Conservation (phyloP, 2,329 filamentous ascomycete species). For the Colletotrichum sp. region DNA sequence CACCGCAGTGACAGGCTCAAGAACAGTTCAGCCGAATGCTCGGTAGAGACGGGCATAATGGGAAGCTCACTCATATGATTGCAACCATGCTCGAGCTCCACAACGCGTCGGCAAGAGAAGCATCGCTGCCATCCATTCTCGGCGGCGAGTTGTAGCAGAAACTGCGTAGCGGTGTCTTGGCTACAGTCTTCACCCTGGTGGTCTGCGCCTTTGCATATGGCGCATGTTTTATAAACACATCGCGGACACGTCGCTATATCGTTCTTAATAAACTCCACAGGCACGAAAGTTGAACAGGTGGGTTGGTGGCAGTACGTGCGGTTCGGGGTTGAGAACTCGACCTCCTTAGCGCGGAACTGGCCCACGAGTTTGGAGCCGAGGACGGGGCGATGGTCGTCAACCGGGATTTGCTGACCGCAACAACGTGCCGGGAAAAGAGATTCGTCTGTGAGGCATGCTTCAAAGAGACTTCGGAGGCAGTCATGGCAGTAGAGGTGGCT, state of each 20-base stretch:
- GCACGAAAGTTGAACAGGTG: slow-evolving; percentile 54
- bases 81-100: neutral
- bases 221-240: slow-evolving; percentile 53
- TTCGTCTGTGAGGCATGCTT: slow-evolving; percentile 49
- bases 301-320: slow-evolving; percentile 54
- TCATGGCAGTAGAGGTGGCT: slow-evolving; percentile 55
- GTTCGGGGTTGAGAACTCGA: slow-evolving; percentile 53
- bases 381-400: slow-evolving; percentile 24
- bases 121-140: neutral
- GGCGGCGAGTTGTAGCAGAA: neutral
- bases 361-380: slow-evolving; percentile 28
- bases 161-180: neutral
- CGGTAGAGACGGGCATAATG: no score
- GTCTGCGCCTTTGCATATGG: neutral
- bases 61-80: neutral
- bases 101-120: neutral
- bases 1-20: slow-evolving; percentile 34
- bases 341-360: slow-evolving; percentile 46
- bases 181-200: neutral
- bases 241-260: slow-evolving; percentile 43
- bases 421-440: slow-evolving; percentile 61
- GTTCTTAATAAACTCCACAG: slow-evolving; percentile 27
- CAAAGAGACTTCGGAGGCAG: slow-evolving; percentile 54
- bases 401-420: slow-evolving; percentile 47
- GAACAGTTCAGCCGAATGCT: no score